Evolutionary conservation across 2,329 filamentous ascomycete genomes (phyloP), one percentile per base, ranked within the genome.

Genomic region (Nothopassalora personata): DNA sequence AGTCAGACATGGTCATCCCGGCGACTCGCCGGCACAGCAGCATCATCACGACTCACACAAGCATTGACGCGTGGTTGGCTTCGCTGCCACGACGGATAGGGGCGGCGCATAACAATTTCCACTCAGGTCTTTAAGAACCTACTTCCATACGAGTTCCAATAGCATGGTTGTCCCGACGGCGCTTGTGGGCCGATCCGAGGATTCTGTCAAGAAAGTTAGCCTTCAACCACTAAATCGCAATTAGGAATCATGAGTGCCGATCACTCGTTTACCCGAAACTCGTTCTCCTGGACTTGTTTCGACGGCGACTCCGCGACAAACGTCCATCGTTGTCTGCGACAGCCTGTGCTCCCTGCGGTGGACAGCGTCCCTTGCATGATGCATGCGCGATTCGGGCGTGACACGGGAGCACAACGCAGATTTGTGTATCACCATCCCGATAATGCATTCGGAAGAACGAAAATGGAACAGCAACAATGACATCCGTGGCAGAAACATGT

Each of bases 401-500:
- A 43, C 36, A 43, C 10, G 15, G 36, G 5, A 13, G 36, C 36
- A 43, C 36, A 43, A 43, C 15, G 36, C 36, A 43, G 36, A 43
- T n/a, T 13, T 43, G 36, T 43, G 36, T 43, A 43, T n/a, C 36
- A 43, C 36, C 36, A 43, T 13, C 36, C 11, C 5, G 3, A 43
- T 43, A 13, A 7, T 13, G 15, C 36, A 3, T 23, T 23, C 23
- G 23, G 23, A 23, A n/a, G 36, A 2, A n/a, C 36, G 36, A 43
- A 43, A 43, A 43, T 43, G 11, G 15, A 49, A 43, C 45, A 43
- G 57, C 39, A 45, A 28, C 30, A 23, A 33, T 19, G 33, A 33
- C 54, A 46, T 33, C 52, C 47, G 54, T 55, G 60, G 54, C 60
- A 57, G 54, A 55, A 50, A 59, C 53, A 54, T 49, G 53, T 15